Base-by-base conservation (phyloP, 2,329 filamentous ascomycete genomes). In the Karstenula rhodostoma region DNA sequence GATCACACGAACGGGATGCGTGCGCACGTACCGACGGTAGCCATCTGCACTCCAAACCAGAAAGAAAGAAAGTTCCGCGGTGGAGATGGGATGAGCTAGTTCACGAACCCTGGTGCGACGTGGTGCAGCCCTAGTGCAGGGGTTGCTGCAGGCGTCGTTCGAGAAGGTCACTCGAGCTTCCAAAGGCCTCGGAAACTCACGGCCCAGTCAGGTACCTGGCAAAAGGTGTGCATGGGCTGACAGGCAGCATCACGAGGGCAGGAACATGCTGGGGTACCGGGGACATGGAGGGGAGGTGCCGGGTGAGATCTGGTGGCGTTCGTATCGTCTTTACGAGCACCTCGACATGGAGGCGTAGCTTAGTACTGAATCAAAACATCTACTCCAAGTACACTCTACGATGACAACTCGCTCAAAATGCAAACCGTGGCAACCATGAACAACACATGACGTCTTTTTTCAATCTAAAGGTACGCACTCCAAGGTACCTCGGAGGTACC, bases 61-160 rank as follows among this genome's bases (percentile, higher is more conserved):
- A 44, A 43, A 32, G 25, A 53, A 42, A 22, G 56, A 23, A 47
- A 37, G 40, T 35, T 40, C 51, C n/a, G 22, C 15, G 12, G 15
- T 22, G 29, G 32, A 47, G 22, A 53, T 58, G 13, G 22, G 4
- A 42, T 19, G 27, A 10, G 32, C 27, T n/a, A n/a, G n/a, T 46
- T 56, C 51, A 52, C 57, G 54, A 9, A 43, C 40, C n/a, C 50
- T 19, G 51, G 47, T 56, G 37, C 44, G 52, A 61, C 46, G 58
- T 46, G 60, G 27, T 56, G 60, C 62, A 61, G 61, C 46, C 48
- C 40, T 59, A 51, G 29, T 32, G 29, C 65, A 66, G 43, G 63
- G 66, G 51, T 63, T 17, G 33, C 42, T 27, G 23, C 27, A 44
- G 57, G 44, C 52, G 43, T 62, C 42, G 57, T 63, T 60, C 48